Conservation (phyloP, 1,284 basidiomycete genomes). For the Blastosporella zonata region DNA sequence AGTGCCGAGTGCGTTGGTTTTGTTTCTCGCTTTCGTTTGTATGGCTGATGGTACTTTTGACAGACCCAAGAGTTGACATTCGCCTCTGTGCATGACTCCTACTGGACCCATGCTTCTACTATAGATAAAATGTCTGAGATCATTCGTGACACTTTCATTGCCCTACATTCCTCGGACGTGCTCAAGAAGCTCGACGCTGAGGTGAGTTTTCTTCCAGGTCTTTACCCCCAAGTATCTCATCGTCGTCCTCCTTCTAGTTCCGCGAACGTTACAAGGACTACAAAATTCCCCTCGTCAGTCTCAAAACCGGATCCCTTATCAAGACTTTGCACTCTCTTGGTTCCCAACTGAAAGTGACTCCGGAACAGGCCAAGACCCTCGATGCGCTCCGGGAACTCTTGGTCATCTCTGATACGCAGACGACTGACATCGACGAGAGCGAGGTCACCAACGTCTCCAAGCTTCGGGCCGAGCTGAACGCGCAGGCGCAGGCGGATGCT, state of each 20-base stretch:
- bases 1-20: constrained; percentile 64
- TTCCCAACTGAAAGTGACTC: constrained; percentile 37
- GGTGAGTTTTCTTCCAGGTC: constrained; percentile 34
- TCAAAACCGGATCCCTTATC: constrained; percentile 36
- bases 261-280: constrained; percentile 74
- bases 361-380: constrained; percentile 38
- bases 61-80: constrained; percentile 77
- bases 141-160: constrained; percentile 93
- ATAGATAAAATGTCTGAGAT: constrained; percentile 89
- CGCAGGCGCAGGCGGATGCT: constrained; percentile 4
- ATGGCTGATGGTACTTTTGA: neutral
- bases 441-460: constrained; percentile 24
- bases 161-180: constrained; percentile 86
- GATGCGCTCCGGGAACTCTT: constrained; percentile 28
- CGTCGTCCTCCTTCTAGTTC: constrained; percentile 48
- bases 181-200: constrained; percentile 60
- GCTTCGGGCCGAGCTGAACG: constrained; percentile 22
- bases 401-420: constrained; percentile 26
- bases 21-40: neutral
- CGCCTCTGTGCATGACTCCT: constrained; percentile 97
- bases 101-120: constrained; percentile 94
- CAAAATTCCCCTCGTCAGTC: constrained; percentile 63
- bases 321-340: constrained; percentile 43
- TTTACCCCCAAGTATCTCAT: neutral
- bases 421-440: constrained; percentile 23